Evolutionary conservation across 2,329 filamentous ascomycete genomes (phyloP).

Genomic region (Fusarium algeriense): DNA sequence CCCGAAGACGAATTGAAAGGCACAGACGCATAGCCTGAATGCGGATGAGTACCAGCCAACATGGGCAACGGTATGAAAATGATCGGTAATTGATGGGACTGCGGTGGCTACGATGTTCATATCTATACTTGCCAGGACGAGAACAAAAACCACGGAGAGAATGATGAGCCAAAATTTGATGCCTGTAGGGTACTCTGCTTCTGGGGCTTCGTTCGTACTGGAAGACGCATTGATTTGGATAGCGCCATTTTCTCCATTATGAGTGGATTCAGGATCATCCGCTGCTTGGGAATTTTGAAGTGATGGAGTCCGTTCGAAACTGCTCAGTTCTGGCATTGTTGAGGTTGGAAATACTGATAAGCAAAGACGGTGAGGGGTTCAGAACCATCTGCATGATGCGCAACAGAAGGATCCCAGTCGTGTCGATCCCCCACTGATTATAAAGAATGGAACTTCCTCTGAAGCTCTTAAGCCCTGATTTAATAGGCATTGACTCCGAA

Average conservation of each 20-base stretch:
- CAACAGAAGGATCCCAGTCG: background rate
- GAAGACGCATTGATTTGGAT: accelerated
- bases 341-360: background rate
- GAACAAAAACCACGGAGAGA: background rate
- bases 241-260: background rate
- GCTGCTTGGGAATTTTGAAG: accelerated
- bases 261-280: accelerated
- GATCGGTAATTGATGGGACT: conserved; percentile 45
- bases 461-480: too few species aligned
- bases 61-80: conserved; percentile 43
- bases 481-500: too few species aligned
- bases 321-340: background rate
- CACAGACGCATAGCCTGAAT: conserved; percentile 55
- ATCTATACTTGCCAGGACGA: conserved; percentile 37
- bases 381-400: background rate
- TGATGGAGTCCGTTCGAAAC: accelerated
- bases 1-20: conserved; percentile 50
- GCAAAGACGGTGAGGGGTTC: background rate
- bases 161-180: conserved; percentile 16
- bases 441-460: too few species aligned
- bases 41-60: conserved; percentile 44
- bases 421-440: background rate
- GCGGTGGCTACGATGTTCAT: conserved; percentile 44
- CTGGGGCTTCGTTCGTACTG: accelerated
- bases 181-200: background rate